Conservation (phyloP, 2,329 filamentous ascomycete genomes). For the Stachybotrys chlorohalonatus region DNA sequence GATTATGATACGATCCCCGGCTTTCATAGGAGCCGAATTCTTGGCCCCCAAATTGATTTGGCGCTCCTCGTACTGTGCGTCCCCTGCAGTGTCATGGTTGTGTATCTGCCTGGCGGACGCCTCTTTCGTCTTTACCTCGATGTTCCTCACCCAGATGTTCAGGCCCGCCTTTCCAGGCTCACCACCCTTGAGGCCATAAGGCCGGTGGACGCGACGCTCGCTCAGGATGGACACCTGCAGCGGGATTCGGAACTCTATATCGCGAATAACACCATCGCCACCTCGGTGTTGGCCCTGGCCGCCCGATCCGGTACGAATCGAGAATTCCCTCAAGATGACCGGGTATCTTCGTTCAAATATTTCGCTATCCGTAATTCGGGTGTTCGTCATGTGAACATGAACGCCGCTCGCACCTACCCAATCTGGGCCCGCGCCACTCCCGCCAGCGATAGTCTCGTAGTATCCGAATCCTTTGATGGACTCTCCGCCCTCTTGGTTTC, state of each 20-base stretch:
- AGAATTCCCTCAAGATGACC: conserved; percentile 63
- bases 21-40: conserved; percentile 68
- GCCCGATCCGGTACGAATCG: conserved; percentile 51
- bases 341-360: conserved; percentile 50
- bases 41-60: conserved; percentile 69
- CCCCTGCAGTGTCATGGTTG: conserved; percentile 18
- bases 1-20: conserved; percentile 70
- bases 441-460: conserved; percentile 55
- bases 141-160: conserved; percentile 79
- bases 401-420: conserved; percentile 35
- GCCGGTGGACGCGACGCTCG: conserved; percentile 67
- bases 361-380: conserved; percentile 54
- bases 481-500: conserved; percentile 26
- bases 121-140: conserved; percentile 48
- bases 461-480: conserved; percentile 33
- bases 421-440: conserved; percentile 58
- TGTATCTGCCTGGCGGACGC: conserved; percentile 30
- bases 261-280: conserved; percentile 65
- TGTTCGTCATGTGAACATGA: conserved; percentile 61
- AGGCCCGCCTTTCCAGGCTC: conserved; percentile 69
- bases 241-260: conserved; percentile 71
- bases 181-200: conserved; percentile 67
- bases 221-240: conserved; percentile 71
- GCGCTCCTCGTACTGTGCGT: conserved; percentile 45
- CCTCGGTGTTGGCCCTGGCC: conserved; percentile 59